These are phyloP conservation scores for Abortiporus biennis DNA, from an alignment of 1,284 basidiomycete species.

Conservation along the genomic window DNA sequence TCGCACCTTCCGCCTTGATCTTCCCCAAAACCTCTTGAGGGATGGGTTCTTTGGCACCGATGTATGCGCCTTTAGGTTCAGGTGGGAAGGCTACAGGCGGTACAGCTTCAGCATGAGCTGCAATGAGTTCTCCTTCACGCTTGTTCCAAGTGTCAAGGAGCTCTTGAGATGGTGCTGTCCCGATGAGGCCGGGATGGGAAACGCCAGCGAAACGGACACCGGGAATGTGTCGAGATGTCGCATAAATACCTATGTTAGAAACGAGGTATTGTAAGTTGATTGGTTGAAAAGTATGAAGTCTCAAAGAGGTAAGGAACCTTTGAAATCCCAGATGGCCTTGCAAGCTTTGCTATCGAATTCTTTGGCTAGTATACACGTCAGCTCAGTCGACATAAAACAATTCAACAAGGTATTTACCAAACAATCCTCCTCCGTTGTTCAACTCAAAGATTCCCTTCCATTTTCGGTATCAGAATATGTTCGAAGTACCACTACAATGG, in stretches of 20 bases:
- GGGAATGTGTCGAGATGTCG: conserved; percentile 69
- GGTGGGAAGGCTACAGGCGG: conserved; percentile 69
- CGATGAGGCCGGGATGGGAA: conserved; percentile 72
- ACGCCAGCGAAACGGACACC: conserved; percentile 77
- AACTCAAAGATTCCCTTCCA: conserved; percentile 66
- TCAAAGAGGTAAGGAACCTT: conserved; percentile 35
- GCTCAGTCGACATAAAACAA: not conserved
- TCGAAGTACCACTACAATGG: conserved; percentile 6
- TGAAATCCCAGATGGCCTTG: conserved; percentile 79
- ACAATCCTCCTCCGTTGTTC: conserved; percentile 70
- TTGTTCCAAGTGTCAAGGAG: conserved; percentile 70
- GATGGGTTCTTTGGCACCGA: conserved; percentile 53
- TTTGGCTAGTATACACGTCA: conserved; percentile 32
- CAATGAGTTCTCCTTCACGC: conserved; percentile 66
- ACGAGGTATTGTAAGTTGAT: not conserved
- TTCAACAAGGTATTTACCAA: conserved; percentile 36
- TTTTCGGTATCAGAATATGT: conserved; percentile 6
- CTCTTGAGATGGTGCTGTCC: conserved; percentile 70
- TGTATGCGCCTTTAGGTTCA: conserved; percentile 54
- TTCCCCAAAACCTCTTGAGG: conserved; percentile 40
- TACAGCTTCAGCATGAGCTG: conserved; percentile 42
- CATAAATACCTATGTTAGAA: conserved; percentile 50
- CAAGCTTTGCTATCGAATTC: conserved; percentile 68
- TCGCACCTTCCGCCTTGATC: conserved; percentile 64
- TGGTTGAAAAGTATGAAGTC: conserved; percentile 1